Percentiles rank a stretch among this genome's conserved stretches.
These are phyloP conservation scores for Globisporangium perplexum DNA, from an alignment of 352 stramenopile species.

Conservation along the genomic window DNA sequence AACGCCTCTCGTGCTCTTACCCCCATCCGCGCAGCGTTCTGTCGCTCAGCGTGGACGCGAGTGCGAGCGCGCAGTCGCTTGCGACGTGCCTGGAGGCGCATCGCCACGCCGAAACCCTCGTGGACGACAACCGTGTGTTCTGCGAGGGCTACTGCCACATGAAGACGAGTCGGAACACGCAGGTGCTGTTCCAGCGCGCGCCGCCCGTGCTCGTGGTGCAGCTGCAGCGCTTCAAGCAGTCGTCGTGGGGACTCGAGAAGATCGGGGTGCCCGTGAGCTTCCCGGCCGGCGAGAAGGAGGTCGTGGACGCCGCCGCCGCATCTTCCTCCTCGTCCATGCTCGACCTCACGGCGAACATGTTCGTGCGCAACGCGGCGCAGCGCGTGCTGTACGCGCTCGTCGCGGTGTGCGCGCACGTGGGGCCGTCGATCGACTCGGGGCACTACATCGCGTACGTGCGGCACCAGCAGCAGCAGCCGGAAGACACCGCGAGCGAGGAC, in stretches of 20 bases:
- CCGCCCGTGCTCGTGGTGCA: constrained; percentile 52
- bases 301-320: no score
- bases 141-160: constrained; percentile 57
- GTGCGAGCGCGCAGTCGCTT: constrained; percentile 34
- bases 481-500: no score
- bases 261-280: constrained; percentile 53
- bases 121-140: constrained; percentile 60
- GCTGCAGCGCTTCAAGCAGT: constrained; percentile 68
- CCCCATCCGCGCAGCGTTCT: constrained; percentile 30
- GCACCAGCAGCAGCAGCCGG: background rate
- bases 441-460: constrained; percentile 76
- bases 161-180: constrained; percentile 64
- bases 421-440: constrained; percentile 45
- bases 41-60: constrained; percentile 47
- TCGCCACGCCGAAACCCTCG: constrained; percentile 52
- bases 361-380: constrained; percentile 41
- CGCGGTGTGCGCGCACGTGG: constrained; percentile 71
- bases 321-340: constrained; percentile 19
- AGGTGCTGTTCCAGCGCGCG: constrained; percentile 62
- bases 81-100: constrained; percentile 46
- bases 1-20: background rate
- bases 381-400: constrained; percentile 47
- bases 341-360: constrained; percentile 62
- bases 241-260: constrained; percentile 36
- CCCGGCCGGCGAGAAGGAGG: constrained; percentile 23